A percentile compares a stretch with the other conserved stretches of the same genome.
Evolutionary conservation across 495 filamentous ascomycete species (phyloP).

Genomic region (Podospora appendiculata): DNA sequence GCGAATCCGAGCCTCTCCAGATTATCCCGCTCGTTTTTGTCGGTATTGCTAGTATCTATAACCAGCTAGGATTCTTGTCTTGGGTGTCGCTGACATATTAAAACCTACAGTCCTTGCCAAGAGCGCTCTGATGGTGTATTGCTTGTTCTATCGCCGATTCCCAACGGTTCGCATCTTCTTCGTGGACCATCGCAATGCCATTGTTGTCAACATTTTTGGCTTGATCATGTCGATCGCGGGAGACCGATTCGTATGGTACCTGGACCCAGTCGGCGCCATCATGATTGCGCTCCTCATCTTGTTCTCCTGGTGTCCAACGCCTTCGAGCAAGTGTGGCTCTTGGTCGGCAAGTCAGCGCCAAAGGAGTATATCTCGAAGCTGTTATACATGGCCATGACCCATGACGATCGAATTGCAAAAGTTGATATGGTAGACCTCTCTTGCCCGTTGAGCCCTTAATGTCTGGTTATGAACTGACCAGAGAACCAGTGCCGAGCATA

Average conservation of each 20-base stretch:
- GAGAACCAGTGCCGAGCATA: constrained; percentile 41
- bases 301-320: constrained; percentile 47
- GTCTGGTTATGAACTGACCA: background rate
- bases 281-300: constrained; percentile 47
- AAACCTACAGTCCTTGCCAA: constrained; percentile 34
- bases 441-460: background rate
- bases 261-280: constrained; percentile 49
- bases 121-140: constrained; percentile 43
- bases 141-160: constrained; percentile 41
- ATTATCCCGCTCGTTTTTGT: constrained; percentile 46
- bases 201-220: constrained; percentile 47
- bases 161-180: constrained; percentile 49
- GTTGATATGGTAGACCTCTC: constrained; percentile 39
- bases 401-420: constrained; percentile 43
- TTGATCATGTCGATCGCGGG: constrained; percentile 48
- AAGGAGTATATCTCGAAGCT: constrained; percentile 48
- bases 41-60: constrained; percentile 39
- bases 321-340: constrained; percentile 49
- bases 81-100: constrained; percentile 3
- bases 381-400: constrained; percentile 49
- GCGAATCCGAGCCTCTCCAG: constrained; percentile 32
- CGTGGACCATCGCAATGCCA: constrained; percentile 50
- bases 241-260: constrained; percentile 45
- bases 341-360: constrained; percentile 48
- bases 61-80: background rate